Percentiles rank a stretch among this genome's conserved stretches.
Conservation (phyloP, 495 filamentous ascomycete genomes). For the Talaromyces trachyspermus region DNA sequence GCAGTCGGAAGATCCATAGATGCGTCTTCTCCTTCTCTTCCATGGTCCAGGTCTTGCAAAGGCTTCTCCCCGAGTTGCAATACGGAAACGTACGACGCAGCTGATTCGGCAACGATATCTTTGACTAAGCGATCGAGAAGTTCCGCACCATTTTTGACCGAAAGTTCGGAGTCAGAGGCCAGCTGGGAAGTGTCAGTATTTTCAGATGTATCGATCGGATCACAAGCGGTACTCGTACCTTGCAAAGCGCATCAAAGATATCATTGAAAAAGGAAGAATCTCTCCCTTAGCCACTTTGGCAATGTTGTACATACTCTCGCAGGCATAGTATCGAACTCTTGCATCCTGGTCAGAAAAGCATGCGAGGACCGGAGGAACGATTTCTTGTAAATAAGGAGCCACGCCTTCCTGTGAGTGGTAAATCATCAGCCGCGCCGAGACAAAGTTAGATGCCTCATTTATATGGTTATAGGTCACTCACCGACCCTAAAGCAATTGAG, state of each 20-base stretch:
- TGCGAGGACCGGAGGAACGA: constrained; percentile 95
- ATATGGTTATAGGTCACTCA: constrained; percentile 41
- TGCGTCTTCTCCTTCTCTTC: constrained; percentile 37
- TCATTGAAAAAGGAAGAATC: constrained; percentile 95
- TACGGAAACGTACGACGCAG: constrained; percentile 88
- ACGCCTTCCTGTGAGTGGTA: constrained; percentile 63
- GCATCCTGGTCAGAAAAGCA: constrained; percentile 99
- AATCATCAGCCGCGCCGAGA: background rate
- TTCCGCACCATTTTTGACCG: constrained; percentile 97
- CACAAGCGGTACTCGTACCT: constrained; percentile 48
- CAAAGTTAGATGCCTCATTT: background rate
- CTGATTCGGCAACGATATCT: constrained; percentile 95
- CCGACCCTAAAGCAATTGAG: constrained; percentile 88
- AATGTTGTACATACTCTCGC: constrained; percentile 99
- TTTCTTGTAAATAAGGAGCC: constrained; percentile 80
- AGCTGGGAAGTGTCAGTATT: constrained; percentile 47
- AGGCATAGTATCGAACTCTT: constrained; percentile 95
- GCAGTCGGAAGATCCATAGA: constrained; percentile 64
- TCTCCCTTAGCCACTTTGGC: constrained; percentile 99
- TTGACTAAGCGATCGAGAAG: constrained; percentile 93
- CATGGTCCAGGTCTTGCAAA: constrained; percentile 38
- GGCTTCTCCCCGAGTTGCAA: constrained; percentile 50
- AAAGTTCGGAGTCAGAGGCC: constrained; percentile 90
- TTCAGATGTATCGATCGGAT: constrained; percentile 6
- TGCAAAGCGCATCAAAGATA: constrained; percentile 94